Base-by-base conservation (phyloP, 768 basidiomycete species). In the Tricholoma saponaceum region DNA sequence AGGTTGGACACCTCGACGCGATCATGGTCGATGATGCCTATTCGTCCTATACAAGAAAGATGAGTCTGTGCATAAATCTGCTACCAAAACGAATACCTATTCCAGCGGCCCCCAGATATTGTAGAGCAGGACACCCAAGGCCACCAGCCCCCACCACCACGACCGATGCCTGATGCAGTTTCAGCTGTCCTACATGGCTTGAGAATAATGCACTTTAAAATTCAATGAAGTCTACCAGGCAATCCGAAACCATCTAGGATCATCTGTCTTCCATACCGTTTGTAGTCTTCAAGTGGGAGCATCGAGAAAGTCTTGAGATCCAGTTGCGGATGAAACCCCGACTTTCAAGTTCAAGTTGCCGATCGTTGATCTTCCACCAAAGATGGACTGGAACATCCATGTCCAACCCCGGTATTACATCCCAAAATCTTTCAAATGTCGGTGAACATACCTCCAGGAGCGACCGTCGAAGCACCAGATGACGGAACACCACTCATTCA, bases 251-350 rank as follows among this genome's bases (percentile, higher is more conserved):
- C 88, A 57, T 92, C 85, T 54, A 97, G 74, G 57, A 98, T 93
- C 95, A 99, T 96, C 69, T 99, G 96, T 55, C 97, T 79, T 44
- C 96, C 95, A 84, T 98, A 98, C 56, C 95, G 81, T 64, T 79
- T 76, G 70, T 96, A 98, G 63, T 98, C 95, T 53, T 80, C 74
- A 39, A 86, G 67, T 30, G 74, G 72, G 26, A 80, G 73, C 59
- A 76, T 66, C n/a, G 12, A 26, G 44, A 47, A 23, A 46, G 44
- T 25, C 5, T 49, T 28, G 46, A 47, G 25, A n/a, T 26, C 16
- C 13, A 6, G 44, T 10, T 25, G 25, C 16, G 14, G 46, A 47
- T 28, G 9, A 46, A 47, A 47, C 13, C 44, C 23, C 44, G 44
- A 46, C 28, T 28, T 28, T 28, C 28, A 28, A 28, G 28, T 28